These are phyloP conservation scores for Micractinium conductrix DNA, from an alignment of 139 green algal species.

Conservation along the genomic window DNA sequence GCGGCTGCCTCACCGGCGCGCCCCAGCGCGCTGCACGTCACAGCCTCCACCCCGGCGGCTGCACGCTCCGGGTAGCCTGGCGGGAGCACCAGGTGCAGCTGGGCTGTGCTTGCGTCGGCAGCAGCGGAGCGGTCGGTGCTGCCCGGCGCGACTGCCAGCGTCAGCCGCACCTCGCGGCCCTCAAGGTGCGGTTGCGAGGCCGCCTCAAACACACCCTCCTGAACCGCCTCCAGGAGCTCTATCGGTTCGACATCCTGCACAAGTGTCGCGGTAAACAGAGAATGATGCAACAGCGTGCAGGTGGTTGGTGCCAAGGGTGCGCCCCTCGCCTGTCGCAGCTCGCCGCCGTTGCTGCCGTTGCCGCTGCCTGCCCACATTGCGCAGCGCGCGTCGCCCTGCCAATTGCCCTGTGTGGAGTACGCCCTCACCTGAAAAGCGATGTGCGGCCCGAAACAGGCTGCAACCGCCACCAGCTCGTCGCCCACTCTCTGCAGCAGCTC, in stretches of 20 bases:
- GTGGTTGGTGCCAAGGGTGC: neutral
- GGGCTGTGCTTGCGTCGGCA: neutral
- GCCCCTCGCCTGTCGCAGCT: too few species aligned
- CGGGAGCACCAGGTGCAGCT: slow-evolving; percentile 8
- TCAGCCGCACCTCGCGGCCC: neutral
- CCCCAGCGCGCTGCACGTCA: neutral
- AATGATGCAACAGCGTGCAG: neutral
- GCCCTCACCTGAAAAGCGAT: too few species aligned
- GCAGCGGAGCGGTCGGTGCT: too few species aligned
- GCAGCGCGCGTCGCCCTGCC: too few species aligned
- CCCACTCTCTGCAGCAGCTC: neutral
- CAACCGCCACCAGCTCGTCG: neutral
- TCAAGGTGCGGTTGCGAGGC: neutral
- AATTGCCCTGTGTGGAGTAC: too few species aligned
- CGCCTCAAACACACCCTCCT: neutral
- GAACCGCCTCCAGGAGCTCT: neutral
- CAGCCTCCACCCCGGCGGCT: neutral
- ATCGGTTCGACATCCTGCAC: neutral
- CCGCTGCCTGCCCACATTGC: neutral
- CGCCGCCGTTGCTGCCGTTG: neutral
- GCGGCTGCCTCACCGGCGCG: neutral
- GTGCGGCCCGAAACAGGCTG: neutral
- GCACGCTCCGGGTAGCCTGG: neutral
- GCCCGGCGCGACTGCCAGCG: neutral
- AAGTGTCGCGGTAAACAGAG: neutral